Percentiles rank a stretch among this genome's conserved stretches.
These are phyloP conservation scores for Sporisorium scitamineum DNA, from an alignment of 1,284 basidiomycete genomes.

Conservation along the genomic window DNA sequence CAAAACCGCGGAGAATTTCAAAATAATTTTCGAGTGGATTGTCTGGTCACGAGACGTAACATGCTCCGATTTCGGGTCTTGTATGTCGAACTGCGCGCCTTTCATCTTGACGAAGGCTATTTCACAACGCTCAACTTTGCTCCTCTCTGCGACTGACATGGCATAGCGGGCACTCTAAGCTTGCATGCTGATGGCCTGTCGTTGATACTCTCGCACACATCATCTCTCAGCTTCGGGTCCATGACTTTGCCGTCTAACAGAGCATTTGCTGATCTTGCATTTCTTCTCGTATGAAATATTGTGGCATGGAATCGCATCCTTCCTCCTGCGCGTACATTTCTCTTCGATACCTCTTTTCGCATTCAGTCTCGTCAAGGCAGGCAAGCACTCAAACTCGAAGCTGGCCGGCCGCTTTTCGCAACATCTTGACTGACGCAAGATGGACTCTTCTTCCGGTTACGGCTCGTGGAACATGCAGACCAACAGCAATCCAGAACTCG, in stretches of 20 bases:
- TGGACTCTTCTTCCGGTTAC: slow-evolving; percentile 20
- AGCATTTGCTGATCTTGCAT: background rate
- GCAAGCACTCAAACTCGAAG: background rate
- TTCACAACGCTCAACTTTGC: background rate
- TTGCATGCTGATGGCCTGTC: background rate
- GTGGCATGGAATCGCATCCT: background rate
- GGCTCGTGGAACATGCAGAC: slow-evolving; percentile 23
- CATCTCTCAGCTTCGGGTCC: background rate
- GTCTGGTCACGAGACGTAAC: background rate
- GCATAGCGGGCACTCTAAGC: background rate
- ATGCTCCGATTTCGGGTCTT: background rate
- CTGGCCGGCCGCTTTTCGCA: background rate
- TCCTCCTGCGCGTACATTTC: background rate
- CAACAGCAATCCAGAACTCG: slow-evolving; percentile 13
- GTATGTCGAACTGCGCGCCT: background rate
- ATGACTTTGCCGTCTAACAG: background rate
- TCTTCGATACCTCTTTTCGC: background rate
- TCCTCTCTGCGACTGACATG: background rate
- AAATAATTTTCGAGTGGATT: background rate
- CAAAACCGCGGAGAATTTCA: background rate
- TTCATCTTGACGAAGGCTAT: background rate
- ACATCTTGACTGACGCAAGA: too few relatives aligned
- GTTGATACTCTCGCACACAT: background rate
- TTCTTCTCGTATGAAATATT: background rate
- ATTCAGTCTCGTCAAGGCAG: background rate